phyloP scores from a whole-genome alignment of 2,329 filamentous ascomycete species.

The Epichloe glyceriae region DNA sequence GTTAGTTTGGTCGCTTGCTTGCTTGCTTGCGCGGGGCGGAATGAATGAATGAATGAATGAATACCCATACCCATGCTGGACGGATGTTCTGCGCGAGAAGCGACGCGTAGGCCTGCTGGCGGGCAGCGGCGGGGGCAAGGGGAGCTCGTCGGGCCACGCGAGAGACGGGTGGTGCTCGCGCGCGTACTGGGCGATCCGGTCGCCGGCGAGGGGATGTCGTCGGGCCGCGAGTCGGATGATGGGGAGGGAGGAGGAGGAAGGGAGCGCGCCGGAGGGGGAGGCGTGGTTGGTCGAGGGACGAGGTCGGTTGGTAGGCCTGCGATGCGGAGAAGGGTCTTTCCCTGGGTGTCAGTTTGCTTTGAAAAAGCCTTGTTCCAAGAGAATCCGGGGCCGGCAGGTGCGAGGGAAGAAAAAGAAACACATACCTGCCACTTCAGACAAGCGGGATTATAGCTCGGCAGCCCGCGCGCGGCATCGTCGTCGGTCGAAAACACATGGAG shows the following conservation, averaged over 20 bases:
- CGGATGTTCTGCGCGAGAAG: conserved; percentile 68
- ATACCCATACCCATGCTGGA: conserved; percentile 83
- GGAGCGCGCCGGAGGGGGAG: conserved; percentile 75
- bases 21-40: not conserved
- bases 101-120: conserved; percentile 63
- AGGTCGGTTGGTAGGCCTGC: conserved; percentile 53
- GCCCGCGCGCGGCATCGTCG: conserved; percentile 44
- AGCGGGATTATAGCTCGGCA: conserved; percentile 77
- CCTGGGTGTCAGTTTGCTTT: not conserved
- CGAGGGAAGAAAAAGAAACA: not conserved
- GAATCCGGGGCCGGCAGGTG: too few species aligned
- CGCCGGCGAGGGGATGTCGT: conserved; percentile 44
- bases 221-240: conserved; percentile 21
- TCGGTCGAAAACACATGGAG: conserved; percentile 67
- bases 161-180: conserved; percentile 26
- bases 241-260: conserved; percentile 54
- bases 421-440: conserved; percentile 94
- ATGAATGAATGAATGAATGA: too few species aligned
- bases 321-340: conserved; percentile 65
- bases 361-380: not conserved
- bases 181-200: conserved; percentile 56
- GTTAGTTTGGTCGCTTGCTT: not conserved
- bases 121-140: conserved; percentile 28
- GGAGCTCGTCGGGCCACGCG: not conserved
- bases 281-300: conserved; percentile 77